These are phyloP conservation scores for Orbilia javanica DNA, from an alignment of 2,329 filamentous ascomycete species.

Conservation along the genomic window DNA sequence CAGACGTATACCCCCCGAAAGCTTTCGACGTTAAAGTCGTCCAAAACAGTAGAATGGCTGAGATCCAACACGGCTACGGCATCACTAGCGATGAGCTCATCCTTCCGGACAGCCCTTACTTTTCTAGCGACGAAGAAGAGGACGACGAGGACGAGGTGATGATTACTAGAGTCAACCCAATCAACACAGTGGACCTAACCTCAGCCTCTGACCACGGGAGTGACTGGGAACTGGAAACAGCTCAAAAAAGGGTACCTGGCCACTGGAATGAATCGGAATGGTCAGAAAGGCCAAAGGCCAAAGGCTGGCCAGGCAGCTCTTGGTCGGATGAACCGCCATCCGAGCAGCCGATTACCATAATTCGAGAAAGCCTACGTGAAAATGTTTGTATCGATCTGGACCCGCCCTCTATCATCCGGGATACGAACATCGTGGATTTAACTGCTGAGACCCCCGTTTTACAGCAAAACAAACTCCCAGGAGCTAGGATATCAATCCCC, in stretches of 20 bases:
- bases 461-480: conserved; percentile 18
- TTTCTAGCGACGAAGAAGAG: conserved; percentile 58
- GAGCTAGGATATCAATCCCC: conserved; percentile 47
- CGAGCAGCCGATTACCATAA: conserved; percentile 1
- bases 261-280: neutral
- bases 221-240: conserved; percentile 13
- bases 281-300: neutral
- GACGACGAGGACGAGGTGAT: conserved; percentile 60
- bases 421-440: conserved; percentile 40
- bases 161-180: conserved; percentile 48
- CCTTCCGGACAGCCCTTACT: conserved; percentile 58
- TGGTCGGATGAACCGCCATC: conserved; percentile 21
- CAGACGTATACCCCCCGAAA: conserved; percentile 61
- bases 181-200: conserved; percentile 19
- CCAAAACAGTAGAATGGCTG: conserved; percentile 60
- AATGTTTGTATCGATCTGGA: neutral
- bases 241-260: neutral
- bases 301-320: neutral
- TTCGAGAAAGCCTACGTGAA: conserved; percentile 30
- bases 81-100: conserved; percentile 59
- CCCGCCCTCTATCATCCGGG: neutral
- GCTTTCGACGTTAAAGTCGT: conserved; percentile 61
- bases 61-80: conserved; percentile 60
- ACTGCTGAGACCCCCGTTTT: conserved; percentile 11
- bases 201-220: conserved; percentile 1